Evolutionary conservation across 805 yeast species (phyloP).

Genomic region (Saccharomyces kudriavzevii): DNA sequence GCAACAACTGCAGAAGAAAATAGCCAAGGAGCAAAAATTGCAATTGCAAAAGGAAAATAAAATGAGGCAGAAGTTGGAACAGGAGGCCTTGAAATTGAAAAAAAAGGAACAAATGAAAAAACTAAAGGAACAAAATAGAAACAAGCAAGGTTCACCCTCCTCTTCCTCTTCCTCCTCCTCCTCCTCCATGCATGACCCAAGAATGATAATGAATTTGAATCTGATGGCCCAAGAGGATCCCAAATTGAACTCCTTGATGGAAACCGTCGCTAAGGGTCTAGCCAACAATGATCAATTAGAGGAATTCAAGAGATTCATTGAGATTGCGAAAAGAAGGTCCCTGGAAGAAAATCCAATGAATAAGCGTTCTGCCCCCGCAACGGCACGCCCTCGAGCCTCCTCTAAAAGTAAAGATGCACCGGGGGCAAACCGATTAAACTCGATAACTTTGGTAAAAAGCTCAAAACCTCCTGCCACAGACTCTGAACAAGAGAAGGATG

Average conservation of each 20-base stretch:
- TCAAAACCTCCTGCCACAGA: not conserved
- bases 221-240: constrained; percentile 70
- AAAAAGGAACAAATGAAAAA: constrained; percentile 15
- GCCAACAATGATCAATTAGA: constrained; percentile 67
- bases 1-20: constrained; percentile 18
- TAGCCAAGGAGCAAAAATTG: constrained; percentile 17
- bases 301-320: constrained; percentile 73
- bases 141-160: not conserved
- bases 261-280: constrained; percentile 73
- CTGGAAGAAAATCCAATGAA: constrained; percentile 1
- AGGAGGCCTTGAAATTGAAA: constrained; percentile 11
- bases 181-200: constrained; percentile 54
- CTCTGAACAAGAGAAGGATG: not conserved
- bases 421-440: not conserved
- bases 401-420: not conserved
- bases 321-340: constrained; percentile 71
- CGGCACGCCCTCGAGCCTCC: not conserved
- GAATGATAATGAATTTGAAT: constrained; percentile 80
- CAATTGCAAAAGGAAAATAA: constrained; percentile 16
- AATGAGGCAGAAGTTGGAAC: constrained; percentile 18
- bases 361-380: not conserved
- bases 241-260: constrained; percentile 64
- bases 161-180: too few species aligned
- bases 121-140: constrained; percentile 7
- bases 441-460: not conserved